phyloP scores from a whole-genome alignment of 805 yeast genomes.

The Brettanomyces naardenensis region DNA sequence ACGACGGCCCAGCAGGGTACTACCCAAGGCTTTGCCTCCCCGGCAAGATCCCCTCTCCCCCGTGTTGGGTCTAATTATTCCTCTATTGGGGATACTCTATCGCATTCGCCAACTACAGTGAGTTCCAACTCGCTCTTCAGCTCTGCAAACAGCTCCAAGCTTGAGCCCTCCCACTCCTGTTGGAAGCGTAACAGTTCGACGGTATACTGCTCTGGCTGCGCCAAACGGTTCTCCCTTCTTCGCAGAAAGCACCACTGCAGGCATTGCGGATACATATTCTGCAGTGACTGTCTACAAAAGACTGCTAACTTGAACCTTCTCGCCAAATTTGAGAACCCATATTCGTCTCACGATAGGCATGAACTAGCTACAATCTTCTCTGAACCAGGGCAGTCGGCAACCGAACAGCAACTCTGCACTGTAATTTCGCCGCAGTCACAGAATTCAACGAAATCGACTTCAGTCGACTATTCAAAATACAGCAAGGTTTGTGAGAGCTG shows the following conservation, averaged over 20 bases:
- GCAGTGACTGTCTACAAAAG: constrained; percentile 26
- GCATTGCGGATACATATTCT: constrained; percentile 42
- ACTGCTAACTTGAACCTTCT: constrained; percentile 25
- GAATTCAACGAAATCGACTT: constrained; percentile 4
- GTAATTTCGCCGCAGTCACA: constrained; percentile 2
- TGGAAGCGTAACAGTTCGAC: constrained; percentile 41
- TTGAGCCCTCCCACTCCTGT: constrained; percentile 44
- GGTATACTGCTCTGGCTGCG: constrained; percentile 30
- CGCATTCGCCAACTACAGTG: background rate
- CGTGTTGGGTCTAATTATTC: background rate
- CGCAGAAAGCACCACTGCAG: constrained; percentile 42
- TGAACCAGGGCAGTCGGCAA: background rate
- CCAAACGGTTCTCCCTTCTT: constrained; percentile 19
- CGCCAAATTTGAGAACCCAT: constrained; percentile 28
- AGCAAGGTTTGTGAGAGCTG: constrained; percentile 24
- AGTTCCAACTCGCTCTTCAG: constrained; percentile 1
- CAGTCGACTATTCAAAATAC: constrained; percentile 16
- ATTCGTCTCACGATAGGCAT: background rate
- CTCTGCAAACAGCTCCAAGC: constrained; percentile 4
- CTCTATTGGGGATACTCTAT: background rate
- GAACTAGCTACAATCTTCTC: background rate
- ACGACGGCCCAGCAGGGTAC: background rate
- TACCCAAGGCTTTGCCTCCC: no score
- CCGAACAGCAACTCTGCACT: background rate
- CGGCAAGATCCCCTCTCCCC: no score